phyloP scores from a whole-genome alignment of 306 rosid species.

The Morella rubra region DNA sequence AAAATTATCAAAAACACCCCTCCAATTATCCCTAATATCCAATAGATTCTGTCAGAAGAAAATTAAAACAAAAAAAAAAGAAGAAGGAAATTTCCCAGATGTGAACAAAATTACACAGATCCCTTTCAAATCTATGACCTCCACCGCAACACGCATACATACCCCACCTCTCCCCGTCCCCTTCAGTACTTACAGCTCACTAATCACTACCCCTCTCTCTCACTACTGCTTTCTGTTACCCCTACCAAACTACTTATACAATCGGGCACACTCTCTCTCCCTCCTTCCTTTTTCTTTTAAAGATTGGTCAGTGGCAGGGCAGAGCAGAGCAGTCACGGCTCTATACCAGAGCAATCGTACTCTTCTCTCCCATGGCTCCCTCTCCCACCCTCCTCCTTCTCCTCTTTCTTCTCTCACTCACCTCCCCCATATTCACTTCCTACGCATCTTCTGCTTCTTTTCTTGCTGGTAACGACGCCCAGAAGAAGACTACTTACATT shows the following conservation, averaged over 20 bases:
- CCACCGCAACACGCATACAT: background rate
- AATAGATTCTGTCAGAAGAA: too few relatives aligned
- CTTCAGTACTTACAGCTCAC: too few relatives aligned
- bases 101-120: background rate
- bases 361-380: slow-evolving; percentile 37
- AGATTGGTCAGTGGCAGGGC: slow-evolving; percentile 12
- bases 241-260: too few relatives aligned
- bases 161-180: too few relatives aligned
- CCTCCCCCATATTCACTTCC: slow-evolving; percentile 6
- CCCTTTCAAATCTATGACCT: background rate
- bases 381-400: slow-evolving; percentile 14
- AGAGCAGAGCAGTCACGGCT: background rate
- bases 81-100: background rate
- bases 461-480: slow-evolving; percentile 15
- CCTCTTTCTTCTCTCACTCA: slow-evolving; percentile 11
- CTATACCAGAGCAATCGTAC: background rate
- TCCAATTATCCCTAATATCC: background rate
- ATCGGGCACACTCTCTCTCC: too few relatives aligned
- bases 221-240: too few relatives aligned
- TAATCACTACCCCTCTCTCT: too few relatives aligned
- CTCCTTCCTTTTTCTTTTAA: slow-evolving; percentile 26
- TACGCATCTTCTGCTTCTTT: slow-evolving; percentile 19
- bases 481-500: slow-evolving; percentile 46
- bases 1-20: background rate
- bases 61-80: too few relatives aligned